These are phyloP conservation scores for Chlorella vulgaris DNA, from an alignment of 139 green algal genomes.

Conservation along the genomic window DNA sequence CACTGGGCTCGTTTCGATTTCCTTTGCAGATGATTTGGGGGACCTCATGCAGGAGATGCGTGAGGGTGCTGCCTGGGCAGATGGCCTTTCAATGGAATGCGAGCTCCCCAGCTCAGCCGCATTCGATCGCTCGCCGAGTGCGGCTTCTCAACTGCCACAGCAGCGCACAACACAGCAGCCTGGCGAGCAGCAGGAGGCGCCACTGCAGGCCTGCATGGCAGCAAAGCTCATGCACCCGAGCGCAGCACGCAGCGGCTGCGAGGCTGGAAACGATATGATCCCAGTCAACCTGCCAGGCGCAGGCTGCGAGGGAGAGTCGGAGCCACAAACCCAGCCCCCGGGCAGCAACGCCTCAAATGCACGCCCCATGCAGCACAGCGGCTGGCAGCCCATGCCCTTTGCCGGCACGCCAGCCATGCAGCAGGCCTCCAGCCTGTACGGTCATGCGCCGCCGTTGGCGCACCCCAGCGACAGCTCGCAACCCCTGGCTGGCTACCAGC, in stretches of 20 bases:
- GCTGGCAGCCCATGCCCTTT: too few relatives aligned
- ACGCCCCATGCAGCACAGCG: not conserved
- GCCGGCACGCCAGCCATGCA: too few relatives aligned
- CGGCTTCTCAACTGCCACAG: not conserved
- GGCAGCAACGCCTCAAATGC: not conserved
- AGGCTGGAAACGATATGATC: not conserved
- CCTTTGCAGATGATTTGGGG: constrained; percentile 18
- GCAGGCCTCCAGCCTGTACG: too few relatives aligned
- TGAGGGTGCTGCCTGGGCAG: constrained; percentile 6
- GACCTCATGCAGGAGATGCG: constrained; percentile 35
- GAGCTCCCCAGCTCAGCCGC: not conserved
- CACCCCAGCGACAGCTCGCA: not conserved
- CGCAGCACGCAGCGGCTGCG: not conserved
- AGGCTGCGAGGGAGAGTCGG: not conserved
- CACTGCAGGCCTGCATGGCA: not conserved
- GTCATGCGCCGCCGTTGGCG: too few relatives aligned
- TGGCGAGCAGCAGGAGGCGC: not conserved
- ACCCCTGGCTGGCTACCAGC: not conserved
- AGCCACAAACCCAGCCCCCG: not conserved
- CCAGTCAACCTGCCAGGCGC: not conserved
- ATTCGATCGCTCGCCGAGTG: not conserved
- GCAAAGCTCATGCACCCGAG: not conserved
- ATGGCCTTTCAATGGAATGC: constrained; percentile 2
- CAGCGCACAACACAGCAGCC: too few relatives aligned
- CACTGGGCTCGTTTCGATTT: too few relatives aligned